Conservation (phyloP, 805 yeast genomes). For the Yamadazyma tumulicola region DNA sequence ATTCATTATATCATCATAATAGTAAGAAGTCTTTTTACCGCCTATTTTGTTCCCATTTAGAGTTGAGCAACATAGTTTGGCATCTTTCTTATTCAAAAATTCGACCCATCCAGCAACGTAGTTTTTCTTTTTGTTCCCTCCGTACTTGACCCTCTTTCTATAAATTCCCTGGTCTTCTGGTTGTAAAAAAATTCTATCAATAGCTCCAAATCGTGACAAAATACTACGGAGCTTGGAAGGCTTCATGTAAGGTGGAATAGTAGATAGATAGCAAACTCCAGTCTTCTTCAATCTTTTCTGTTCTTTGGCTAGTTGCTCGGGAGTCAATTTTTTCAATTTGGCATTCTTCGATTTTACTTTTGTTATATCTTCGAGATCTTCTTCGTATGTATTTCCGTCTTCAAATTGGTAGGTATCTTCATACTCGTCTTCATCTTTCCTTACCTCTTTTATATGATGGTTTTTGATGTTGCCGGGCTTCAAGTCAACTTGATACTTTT, state of each 20-base stretch:
- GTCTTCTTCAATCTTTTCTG: conserved; percentile 60
- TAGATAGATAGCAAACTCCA: conserved; percentile 90
- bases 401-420: too few relatives aligned
- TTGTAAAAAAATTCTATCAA: conserved; percentile 82
- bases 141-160: conserved; percentile 69
- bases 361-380: conserved; percentile 10
- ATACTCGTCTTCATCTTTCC: conserved; percentile 8
- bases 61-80: conserved; percentile 82
- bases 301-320: conserved; percentile 52
- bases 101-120: conserved; percentile 98
- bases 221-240: conserved; percentile 86
- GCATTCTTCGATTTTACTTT: conserved; percentile 18
- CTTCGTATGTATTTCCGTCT: conserved; percentile 7
- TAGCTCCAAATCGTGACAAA: conserved; percentile 74
- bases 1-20: conserved; percentile 91
- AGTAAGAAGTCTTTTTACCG: conserved; percentile 86
- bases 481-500: background rate
- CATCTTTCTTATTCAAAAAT: conserved; percentile 76
- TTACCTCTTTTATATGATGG: too few relatives aligned
- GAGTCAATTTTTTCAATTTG: conserved; percentile 55
- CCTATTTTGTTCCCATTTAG: conserved; percentile 88
- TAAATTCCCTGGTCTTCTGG: conserved; percentile 74
- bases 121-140: conserved; percentile 87
- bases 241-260: conserved; percentile 95
- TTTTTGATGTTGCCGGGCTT: background rate